Conservation (phyloP, 345 rosid genomes). For the Clausena lansium region DNA sequence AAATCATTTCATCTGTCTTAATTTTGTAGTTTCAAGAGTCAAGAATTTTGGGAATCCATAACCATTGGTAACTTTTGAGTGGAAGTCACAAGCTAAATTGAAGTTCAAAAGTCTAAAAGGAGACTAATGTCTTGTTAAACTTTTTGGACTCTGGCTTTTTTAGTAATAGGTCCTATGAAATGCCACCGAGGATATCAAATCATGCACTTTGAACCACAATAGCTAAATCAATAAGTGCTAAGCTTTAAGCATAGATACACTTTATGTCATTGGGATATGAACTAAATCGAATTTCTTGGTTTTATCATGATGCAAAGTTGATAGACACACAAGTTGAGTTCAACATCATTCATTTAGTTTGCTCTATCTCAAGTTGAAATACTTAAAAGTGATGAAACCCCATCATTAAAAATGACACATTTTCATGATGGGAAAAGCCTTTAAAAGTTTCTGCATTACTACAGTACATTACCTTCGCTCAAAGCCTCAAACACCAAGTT, state of each 20-base stretch:
- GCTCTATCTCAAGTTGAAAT: too few relatives aligned
- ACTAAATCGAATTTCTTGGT: background rate
- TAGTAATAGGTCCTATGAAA: background rate
- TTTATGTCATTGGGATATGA: background rate
- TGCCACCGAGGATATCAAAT: background rate
- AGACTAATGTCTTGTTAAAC: background rate
- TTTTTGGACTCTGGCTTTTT: background rate
- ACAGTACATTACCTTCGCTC: background rate
- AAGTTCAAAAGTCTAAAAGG: background rate
- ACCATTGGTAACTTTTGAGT: background rate
- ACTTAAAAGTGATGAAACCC: background rate
- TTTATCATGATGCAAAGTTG: background rate
- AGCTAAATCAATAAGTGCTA: background rate
- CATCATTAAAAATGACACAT: background rate
- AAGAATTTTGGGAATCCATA: too few relatives aligned
- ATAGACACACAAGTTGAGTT: background rate
- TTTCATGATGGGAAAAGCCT: background rate
- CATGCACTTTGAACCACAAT: background rate
- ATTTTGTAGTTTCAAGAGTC: too few relatives aligned
- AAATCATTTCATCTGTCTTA: too few relatives aligned
- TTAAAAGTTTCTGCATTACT: background rate
- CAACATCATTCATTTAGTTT: too few relatives aligned
- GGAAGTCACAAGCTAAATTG: background rate
- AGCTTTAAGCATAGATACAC: too few relatives aligned
- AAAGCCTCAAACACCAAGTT: background rate